phyloP scores from a whole-genome alignment of 2,329 filamentous ascomycete species.

The Fusarium incarnatum region DNA sequence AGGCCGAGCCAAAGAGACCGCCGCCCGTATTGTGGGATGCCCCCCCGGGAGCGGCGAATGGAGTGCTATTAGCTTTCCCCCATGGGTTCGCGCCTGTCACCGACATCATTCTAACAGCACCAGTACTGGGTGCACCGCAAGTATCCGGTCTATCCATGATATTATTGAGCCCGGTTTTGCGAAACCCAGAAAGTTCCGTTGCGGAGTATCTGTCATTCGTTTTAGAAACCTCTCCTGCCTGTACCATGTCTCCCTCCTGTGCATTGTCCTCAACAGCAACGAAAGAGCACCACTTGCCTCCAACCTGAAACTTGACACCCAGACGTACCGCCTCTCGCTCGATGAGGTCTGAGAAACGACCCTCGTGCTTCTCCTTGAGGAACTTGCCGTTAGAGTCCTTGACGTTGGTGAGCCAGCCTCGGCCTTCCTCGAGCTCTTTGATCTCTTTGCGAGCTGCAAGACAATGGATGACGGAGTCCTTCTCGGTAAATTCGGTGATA shows the following conservation, averaged over 20 bases:
- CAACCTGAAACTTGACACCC: slow-evolving; percentile 74
- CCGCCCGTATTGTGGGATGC: neutral
- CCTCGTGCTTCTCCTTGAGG: slow-evolving; percentile 60
- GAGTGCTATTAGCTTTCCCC: neutral
- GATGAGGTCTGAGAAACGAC: slow-evolving; percentile 68
- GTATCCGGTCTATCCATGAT: neutral
- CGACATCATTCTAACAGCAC: neutral
- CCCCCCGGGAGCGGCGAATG: neutral
- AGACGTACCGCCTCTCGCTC: slow-evolving; percentile 74
- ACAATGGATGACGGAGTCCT: slow-evolving; percentile 72
- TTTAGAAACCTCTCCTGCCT: neutral
- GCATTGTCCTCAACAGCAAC: slow-evolving; percentile 69
- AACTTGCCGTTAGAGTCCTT: slow-evolving; percentile 58
- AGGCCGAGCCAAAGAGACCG: neutral
- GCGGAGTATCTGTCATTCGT: neutral
- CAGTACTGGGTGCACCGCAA: neutral
- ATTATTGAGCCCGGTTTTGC: neutral
- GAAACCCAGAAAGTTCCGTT: neutral
- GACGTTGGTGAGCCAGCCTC: slow-evolving; percentile 71
- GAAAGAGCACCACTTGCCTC: slow-evolving; percentile 78
- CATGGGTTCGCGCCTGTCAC: neutral
- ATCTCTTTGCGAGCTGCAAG: slow-evolving; percentile 76
- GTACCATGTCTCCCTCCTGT: slow-evolving; percentile 2
- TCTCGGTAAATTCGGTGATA: slow-evolving; percentile 60
- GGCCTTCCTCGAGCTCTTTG: slow-evolving; percentile 75